These are phyloP conservation scores for Avena eriantha DNA, from an alignment of 176 grass and related monocot species.

Conservation along the genomic window DNA sequence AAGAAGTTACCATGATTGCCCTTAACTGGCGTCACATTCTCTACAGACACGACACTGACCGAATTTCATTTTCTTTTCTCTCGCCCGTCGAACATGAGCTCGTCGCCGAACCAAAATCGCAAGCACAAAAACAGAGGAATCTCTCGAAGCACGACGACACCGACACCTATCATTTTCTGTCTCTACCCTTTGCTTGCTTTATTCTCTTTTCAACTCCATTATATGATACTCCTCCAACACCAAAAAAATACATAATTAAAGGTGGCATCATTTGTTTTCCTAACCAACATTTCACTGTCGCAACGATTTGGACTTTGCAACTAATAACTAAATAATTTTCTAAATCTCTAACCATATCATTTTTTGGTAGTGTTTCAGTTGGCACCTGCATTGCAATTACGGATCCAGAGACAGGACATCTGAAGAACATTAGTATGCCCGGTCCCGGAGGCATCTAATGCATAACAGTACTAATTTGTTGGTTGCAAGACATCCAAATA, in stretches of 20 bases:
- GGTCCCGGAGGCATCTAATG: constrained; percentile 1
- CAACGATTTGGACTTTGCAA: background rate
- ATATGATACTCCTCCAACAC: constrained; percentile 1
- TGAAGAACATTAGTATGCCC: constrained; percentile 28
- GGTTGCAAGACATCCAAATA: constrained; percentile 32
- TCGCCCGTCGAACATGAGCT: background rate
- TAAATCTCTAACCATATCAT: background rate
- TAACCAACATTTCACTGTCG: constrained; percentile 18
- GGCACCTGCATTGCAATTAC: background rate
- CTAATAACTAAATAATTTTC: background rate
- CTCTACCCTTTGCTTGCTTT: background rate
- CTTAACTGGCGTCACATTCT: background rate
- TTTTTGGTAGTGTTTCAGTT: background rate
- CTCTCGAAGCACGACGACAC: background rate
- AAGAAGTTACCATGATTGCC: background rate
- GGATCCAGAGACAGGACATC: background rate
- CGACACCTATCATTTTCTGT: background rate
- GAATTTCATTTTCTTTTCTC: background rate
- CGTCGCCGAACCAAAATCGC: background rate
- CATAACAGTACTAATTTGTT: background rate
- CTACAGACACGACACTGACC: background rate
- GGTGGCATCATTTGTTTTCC: background rate
- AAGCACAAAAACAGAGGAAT: background rate
- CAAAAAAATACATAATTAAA: background rate
- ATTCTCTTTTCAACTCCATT: background rate